Percentiles rank a stretch among this genome's conserved stretches.
phyloP scores from a whole-genome alignment of 2,329 filamentous ascomycete genomes.

The Talaromyces sp. region DNA sequence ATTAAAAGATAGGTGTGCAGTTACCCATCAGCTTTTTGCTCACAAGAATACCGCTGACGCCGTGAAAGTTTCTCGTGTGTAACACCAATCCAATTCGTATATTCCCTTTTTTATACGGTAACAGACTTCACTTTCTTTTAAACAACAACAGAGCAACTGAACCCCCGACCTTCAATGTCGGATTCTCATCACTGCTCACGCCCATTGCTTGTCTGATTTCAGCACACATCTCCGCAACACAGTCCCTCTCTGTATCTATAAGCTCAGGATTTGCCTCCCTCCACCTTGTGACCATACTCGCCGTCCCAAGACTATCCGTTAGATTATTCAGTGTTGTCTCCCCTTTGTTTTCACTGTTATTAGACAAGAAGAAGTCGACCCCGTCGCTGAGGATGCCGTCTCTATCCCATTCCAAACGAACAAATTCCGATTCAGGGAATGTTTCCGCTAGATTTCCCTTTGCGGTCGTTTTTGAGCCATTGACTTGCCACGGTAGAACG shows the following conservation, averaged over 20 bases:
- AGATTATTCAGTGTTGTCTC: constrained; percentile 23
- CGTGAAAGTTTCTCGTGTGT: neutral
- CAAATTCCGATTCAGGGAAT: constrained; percentile 42
- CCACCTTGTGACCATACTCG: constrained; percentile 43
- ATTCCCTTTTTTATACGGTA: neutral
- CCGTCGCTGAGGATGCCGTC: constrained; percentile 29
- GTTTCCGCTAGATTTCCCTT: constrained; percentile 23
- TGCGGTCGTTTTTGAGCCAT: no score
- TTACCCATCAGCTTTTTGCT: neutral
- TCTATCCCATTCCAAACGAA: constrained; percentile 43
- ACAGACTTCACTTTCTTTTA: constrained; percentile 19
- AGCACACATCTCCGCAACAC: constrained; percentile 17
- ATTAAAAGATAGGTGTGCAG: constrained; percentile 36
- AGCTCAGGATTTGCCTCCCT: constrained; percentile 38
- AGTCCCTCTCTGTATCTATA: constrained; percentile 36
- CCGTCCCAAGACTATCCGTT: constrained; percentile 30
- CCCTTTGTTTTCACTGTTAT: constrained; percentile 14
- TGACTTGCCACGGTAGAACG: constrained; percentile 32
- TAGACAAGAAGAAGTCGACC: constrained; percentile 28
- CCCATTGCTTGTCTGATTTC: constrained; percentile 16
- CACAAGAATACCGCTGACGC: neutral
- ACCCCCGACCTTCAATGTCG: constrained; percentile 13
- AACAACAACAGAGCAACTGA: constrained; percentile 17
- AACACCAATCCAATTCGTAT: neutral
- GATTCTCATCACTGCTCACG: neutral